Conservation (phyloP, 176 grass and related monocot genomes). For the Thinopyrum elongatum region DNA sequence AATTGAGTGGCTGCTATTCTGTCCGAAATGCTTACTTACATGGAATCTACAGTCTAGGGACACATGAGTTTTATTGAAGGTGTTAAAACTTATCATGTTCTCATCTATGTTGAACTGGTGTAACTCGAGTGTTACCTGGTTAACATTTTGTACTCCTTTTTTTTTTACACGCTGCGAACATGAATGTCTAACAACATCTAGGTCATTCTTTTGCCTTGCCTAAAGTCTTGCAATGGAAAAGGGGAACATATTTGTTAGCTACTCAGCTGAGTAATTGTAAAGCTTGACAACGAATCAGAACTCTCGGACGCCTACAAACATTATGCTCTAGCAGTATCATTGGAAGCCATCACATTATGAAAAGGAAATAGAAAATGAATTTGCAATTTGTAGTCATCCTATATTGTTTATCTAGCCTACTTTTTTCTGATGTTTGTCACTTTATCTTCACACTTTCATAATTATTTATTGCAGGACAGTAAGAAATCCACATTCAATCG, state of each 20-base stretch:
- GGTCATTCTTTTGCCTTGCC: neutral
- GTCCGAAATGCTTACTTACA: neutral
- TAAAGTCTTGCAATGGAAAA: neutral
- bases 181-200: neutral
- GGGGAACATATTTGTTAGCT: neutral
- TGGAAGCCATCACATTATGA: neutral
- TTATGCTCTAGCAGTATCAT: neutral
- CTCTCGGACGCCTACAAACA: neutral
- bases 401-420: neutral
- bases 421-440: conserved; percentile 20
- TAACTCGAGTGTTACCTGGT: neutral
- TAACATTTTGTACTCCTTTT: neutral
- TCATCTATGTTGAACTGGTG: neutral
- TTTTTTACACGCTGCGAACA: neutral
- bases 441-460: conserved; percentile 17
- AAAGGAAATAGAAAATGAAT: neutral
- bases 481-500: conserved; percentile 91
- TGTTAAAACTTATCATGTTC: neutral
- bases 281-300: neutral
- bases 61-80: neutral
- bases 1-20: neutral
- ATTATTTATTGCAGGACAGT: conserved; percentile 61
- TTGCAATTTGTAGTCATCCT: neutral
- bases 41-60: neutral
- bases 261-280: neutral